Evolutionary conservation across 1,139 yeast genomes (phyloP).

Genomic region (Arxiozyma slooffiae): DNA sequence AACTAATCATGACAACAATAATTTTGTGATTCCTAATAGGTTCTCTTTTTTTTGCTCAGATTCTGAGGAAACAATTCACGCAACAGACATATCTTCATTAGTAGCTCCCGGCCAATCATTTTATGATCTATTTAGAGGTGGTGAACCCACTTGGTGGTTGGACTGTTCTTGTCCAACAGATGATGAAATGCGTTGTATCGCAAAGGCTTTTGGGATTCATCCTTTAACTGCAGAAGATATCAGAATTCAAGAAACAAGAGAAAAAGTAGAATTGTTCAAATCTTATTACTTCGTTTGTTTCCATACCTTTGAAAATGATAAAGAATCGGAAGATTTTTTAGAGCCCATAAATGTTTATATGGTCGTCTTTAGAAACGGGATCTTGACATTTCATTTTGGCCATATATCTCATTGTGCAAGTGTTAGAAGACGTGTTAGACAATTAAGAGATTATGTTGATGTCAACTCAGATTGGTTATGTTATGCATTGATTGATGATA

Average conservation of each 20-base stretch:
- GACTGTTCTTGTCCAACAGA: conserved; percentile 65
- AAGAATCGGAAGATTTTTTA: conserved; percentile 67
- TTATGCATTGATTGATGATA: conserved; percentile 87
- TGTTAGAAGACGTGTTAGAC: conserved; percentile 86
- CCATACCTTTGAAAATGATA: conserved; percentile 70
- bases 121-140: conserved; percentile 48
- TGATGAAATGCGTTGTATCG: conserved; percentile 53
- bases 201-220: conserved; percentile 72
- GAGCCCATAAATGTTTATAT: conserved; percentile 84
- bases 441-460: conserved; percentile 74
- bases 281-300: conserved; percentile 72
- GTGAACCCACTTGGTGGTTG: conserved; percentile 57
- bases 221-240: conserved; percentile 82
- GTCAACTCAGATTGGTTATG: conserved; percentile 91
- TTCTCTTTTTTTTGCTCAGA: conserved; percentile 77
- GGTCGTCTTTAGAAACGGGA: conserved; percentile 78
- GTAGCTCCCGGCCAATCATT: conserved; percentile 57
- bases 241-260: conserved; percentile 76
- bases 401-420: conserved; percentile 76
- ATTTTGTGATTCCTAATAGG: conserved; percentile 47
- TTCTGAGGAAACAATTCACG: conserved; percentile 78
- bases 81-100: conserved; percentile 73
- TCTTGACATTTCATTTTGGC: conserved; percentile 74
- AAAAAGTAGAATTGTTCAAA: conserved; percentile 69
- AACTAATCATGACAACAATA: conserved; percentile 1